Evolutionary conservation across 306 rosid genomes (phyloP).

Genomic region (Crotalaria pallida): DNA sequence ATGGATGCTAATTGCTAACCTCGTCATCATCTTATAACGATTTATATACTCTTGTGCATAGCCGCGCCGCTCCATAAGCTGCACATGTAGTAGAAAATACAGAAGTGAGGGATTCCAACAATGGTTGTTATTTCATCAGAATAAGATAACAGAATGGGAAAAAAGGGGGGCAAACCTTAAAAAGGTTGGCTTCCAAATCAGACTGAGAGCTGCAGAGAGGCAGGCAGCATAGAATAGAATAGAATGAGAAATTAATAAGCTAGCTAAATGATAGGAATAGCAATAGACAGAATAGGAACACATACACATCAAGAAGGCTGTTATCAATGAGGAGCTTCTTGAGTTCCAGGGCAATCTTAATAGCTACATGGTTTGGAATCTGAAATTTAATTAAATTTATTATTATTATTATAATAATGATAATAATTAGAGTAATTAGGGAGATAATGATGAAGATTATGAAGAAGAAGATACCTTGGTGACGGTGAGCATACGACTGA

Average conservation of each 20-base stretch:
- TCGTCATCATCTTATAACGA: slow-evolving; percentile 94
- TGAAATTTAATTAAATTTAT: no score
- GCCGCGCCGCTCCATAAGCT: slow-evolving; percentile 94
- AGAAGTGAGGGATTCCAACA: not conserved
- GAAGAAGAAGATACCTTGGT: slow-evolving; percentile 67
- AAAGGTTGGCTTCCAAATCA: slow-evolving; percentile 85
- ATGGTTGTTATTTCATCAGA: not conserved
- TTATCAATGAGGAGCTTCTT: slow-evolving; percentile 95
- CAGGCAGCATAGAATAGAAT: slow-evolving; percentile 22
- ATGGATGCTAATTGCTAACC: slow-evolving; percentile 46
- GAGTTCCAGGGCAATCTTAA: slow-evolving; percentile 83
- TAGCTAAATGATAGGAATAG: not conserved
- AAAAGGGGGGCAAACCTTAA: slow-evolving; percentile 77
- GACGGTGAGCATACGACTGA: slow-evolving; percentile 85
- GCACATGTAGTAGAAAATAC: slow-evolving; percentile 24
- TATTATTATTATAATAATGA: no score
- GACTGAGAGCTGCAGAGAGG: slow-evolving; percentile 85
- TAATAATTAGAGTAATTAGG: no score
- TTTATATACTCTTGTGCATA: slow-evolving; percentile 81
- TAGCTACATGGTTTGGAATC: slow-evolving; percentile 95
- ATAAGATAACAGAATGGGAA: slow-evolving; percentile 1
- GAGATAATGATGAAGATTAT: no score
- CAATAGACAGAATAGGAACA: not conserved
- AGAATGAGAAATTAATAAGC: not conserved
- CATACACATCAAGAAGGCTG: slow-evolving; percentile 94